phyloP scores from a whole-genome alignment of 2,329 filamentous ascomycete species.

The Thelonectria rubi region DNA sequence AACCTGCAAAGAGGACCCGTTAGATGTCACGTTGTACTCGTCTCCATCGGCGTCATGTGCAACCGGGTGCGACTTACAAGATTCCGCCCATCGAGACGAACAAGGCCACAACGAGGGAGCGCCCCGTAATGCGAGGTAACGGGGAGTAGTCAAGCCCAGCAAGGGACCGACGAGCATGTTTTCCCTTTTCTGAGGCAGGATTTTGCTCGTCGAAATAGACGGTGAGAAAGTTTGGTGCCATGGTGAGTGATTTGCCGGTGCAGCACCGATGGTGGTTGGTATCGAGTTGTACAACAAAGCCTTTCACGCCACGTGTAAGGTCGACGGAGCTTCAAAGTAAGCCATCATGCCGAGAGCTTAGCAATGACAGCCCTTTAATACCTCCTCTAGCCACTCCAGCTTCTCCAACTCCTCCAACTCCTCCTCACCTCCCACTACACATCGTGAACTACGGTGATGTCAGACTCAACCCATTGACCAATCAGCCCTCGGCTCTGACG shows the following conservation, averaged over 20 bases:
- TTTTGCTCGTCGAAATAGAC: constrained; percentile 56
- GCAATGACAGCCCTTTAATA: constrained; percentile 13
- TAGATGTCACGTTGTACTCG: no score
- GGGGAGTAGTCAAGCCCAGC: constrained; percentile 57
- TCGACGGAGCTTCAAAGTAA: not conserved
- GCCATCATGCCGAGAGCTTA: not conserved
- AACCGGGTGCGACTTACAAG: constrained; percentile 45
- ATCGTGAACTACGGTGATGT: constrained; percentile 27
- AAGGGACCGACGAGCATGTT: constrained; percentile 45
- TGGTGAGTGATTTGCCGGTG: constrained; percentile 21
- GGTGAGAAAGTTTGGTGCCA: constrained; percentile 36
- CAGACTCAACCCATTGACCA: constrained; percentile 15
- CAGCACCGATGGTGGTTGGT: constrained; percentile 2
- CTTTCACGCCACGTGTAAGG: no score
- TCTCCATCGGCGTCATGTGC: no score
- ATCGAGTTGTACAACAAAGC: not conserved
- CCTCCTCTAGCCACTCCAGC: not conserved
- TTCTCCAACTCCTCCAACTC: not conserved
- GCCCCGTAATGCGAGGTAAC: constrained; percentile 50
- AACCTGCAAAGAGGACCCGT: constrained; percentile 35
- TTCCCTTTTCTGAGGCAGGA: constrained; percentile 50
- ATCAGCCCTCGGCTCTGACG: constrained; percentile 6
- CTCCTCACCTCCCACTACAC: not conserved
- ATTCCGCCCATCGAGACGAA: constrained; percentile 57
- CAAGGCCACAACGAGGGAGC: constrained; percentile 50